Percentiles rank a stretch among this genome's conserved stretches.
phyloP scores from a whole-genome alignment of 768 basidiomycete genomes.

The Naganishia kalamii region DNA sequence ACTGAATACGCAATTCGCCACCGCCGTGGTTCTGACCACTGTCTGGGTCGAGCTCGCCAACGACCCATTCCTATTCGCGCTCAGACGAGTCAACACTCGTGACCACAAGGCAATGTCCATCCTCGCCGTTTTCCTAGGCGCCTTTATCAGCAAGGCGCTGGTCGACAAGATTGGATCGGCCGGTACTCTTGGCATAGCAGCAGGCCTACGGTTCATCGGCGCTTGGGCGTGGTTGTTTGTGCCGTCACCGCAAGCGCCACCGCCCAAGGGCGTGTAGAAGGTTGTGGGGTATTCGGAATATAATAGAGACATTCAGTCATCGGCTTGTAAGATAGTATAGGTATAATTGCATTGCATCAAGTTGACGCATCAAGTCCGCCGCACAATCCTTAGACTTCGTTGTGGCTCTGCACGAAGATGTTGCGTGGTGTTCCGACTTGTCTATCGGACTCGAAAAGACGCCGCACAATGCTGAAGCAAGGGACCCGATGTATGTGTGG shows the following conservation, averaged over 20 bases:
- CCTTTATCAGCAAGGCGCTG: constrained; percentile 51
- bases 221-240: constrained; percentile 10
- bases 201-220: constrained; percentile 32
- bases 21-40: constrained; percentile 63
- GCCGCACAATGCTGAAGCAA: too few species aligned
- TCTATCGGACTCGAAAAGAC: too few species aligned
- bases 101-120: constrained; percentile 64
- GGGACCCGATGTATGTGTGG: too few species aligned
- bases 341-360: too few species aligned
- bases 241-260: not conserved
- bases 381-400: too few species aligned
- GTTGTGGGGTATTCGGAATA: not conserved
- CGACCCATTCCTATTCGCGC: constrained; percentile 66
- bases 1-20: constrained; percentile 11
- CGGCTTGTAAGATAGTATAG: too few species aligned
- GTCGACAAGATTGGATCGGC: constrained; percentile 31
- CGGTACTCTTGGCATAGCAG: constrained; percentile 36
- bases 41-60: constrained; percentile 84
- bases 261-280: not conserved
- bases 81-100: constrained; percentile 53
- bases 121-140: constrained; percentile 64
- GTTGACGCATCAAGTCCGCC: too few species aligned
- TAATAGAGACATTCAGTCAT: too few species aligned
- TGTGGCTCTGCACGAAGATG: too few species aligned
- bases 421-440: too few species aligned